Evolutionary conservation across 176 grass and related monocot species (phyloP).

Genomic region (Phyllostachys edulis): DNA sequence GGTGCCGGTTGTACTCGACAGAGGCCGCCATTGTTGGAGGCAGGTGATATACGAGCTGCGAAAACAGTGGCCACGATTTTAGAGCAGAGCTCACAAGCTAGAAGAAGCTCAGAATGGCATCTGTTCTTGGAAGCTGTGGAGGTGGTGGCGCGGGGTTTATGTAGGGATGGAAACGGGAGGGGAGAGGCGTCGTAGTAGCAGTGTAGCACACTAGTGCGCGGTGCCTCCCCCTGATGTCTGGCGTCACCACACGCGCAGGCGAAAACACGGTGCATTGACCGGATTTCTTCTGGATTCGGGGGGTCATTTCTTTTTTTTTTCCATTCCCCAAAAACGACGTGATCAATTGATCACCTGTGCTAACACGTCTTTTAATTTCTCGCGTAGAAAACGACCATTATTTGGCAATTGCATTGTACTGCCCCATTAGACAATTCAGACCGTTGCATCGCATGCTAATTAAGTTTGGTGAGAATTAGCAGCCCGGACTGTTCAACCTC

Average conservation of each 20-base stretch:
- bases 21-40: constrained; percentile 40
- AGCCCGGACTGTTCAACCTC: background rate
- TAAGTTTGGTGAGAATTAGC: background rate
- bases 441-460: background rate
- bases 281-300: background rate
- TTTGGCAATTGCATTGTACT: background rate
- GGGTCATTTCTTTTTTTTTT: background rate
- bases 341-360: background rate
- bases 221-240: background rate
- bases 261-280: background rate
- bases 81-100: background rate
- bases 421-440: background rate
- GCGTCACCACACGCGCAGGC: constrained; percentile 37
- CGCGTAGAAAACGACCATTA: background rate
- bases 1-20: constrained; percentile 47
- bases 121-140: constrained; percentile 39
- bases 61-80: background rate
- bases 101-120: constrained; percentile 21
- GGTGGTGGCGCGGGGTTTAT: constrained; percentile 27
- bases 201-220: background rate
- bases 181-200: background rate
- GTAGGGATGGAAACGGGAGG: constrained; percentile 1
- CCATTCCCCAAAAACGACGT: background rate
- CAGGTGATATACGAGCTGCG: background rate
- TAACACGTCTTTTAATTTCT: background rate